phyloP scores from a whole-genome alignment of 768 basidiomycete species.

The Podaxis sp. region DNA sequence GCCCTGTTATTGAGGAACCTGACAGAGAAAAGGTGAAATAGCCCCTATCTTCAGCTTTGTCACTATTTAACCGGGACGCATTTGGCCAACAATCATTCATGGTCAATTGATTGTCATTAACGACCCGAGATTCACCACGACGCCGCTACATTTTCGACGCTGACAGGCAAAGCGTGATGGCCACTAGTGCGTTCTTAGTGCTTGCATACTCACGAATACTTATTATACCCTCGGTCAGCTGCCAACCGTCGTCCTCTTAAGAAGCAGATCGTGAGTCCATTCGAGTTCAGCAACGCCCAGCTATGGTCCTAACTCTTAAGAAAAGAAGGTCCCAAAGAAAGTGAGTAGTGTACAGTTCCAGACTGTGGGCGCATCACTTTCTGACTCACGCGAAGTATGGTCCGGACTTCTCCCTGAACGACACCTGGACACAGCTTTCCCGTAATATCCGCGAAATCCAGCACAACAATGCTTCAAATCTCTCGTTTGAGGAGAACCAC shows the following conservation, averaged over 20 bases:
- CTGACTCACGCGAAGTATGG: conserved; percentile 49
- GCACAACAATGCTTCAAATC: conserved; percentile 83
- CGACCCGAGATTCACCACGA: background rate
- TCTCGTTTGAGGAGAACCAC: conserved; percentile 80
- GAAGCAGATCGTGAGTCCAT: conserved; percentile 35
- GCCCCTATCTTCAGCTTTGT: background rate
- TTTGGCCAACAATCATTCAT: background rate
- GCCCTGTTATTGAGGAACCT: background rate
- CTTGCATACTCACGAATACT: background rate
- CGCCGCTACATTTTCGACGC: background rate
- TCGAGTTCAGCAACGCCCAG: background rate
- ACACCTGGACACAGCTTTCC: conserved; percentile 79
- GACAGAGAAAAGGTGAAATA: background rate
- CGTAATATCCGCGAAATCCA: conserved; percentile 92
- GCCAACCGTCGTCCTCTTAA: conserved; percentile 33
- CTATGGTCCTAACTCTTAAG: conserved; percentile 2
- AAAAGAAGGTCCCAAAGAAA: conserved; percentile 44
- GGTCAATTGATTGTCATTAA: background rate
- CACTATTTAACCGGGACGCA: background rate
- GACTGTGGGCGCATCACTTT: background rate
- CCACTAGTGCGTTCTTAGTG: conserved; percentile 13
- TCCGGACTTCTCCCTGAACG: conserved; percentile 69
- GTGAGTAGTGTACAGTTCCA: conserved; percentile 19
- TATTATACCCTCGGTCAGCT: conserved; percentile 8
- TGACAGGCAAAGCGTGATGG: conserved; percentile 9